Evolutionary conservation across 495 filamentous ascomycete species (phyloP), one percentile per base, ranked within the genome.

Genomic region (Penicillium subrubescens): DNA sequence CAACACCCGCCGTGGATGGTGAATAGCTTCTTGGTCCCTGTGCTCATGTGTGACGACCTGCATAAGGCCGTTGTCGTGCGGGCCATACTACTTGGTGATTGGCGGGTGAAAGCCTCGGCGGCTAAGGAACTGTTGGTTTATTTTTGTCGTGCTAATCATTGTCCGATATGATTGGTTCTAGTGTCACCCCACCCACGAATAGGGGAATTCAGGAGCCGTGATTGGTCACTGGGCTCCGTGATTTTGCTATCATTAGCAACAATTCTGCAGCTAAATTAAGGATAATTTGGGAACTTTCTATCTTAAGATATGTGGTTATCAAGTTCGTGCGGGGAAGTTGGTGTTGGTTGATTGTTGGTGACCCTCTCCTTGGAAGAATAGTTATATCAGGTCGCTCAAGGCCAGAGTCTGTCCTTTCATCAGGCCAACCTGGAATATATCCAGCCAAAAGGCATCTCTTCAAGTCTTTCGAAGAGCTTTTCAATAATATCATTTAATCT

Each of bases 161-260:
- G 53, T n/a, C 2, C 5, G 53, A 27, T 3, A 12, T 56, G 53
- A 23, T 59, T 59, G 57, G 57, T 15, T 23, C n/a, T 35, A 11
- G 19, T 2, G 19, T 48, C 21, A 23, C 35, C 41, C 39, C 37
- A 50, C 21, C 33, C 27, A 53, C 46, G 23, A 31, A 37, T 19
- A 29, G 21, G 48, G 34, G 2, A 4, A 5, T 15, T 23, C 8
- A 44, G 25, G 2, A n/a, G 12, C 37, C 35, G 25, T 69, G 59
- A 72, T 71, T 71, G 64, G 67, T 11, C 1, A 19, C 33, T 43
- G n/a, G 11, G 14, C 11, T 14, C 5, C 34, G 10, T 12, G 44
- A 50, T 69, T 69, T 69, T 66, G 43, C 62, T 75, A 69, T 64
- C 52, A 69, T 73, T 74, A 71, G 70, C 61, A 74, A 63, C 67